Evolutionary conservation across 257 asterid species (phyloP).

Genomic region (Lantana camara): DNA sequence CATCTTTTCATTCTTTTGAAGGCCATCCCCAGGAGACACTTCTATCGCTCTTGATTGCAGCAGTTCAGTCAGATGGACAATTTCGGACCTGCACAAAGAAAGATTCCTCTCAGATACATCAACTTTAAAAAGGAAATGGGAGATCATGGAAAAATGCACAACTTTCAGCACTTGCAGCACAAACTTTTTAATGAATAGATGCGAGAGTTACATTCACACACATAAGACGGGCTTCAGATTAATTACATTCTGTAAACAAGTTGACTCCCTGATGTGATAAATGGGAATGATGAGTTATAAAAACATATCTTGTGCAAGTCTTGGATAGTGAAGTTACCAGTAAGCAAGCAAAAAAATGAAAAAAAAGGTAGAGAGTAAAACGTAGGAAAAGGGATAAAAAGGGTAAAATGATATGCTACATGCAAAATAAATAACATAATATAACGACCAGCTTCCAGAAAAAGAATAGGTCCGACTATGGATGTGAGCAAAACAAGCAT

Average conservation of each 20-base stretch:
- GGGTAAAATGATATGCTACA: neutral
- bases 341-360: neutral
- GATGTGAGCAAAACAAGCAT: constrained; percentile 3
- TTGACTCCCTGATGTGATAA: constrained; percentile 1
- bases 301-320: neutral
- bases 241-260: neutral
- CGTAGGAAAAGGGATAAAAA: neutral
- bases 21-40: constrained; percentile 32
- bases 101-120: neutral
- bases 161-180: neutral
- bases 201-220: neutral
- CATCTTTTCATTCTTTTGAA: constrained; percentile 32
- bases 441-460: neutral
- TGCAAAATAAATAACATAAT: neutral
- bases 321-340: neutral
- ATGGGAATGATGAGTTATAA: neutral
- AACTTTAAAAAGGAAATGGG: neutral
- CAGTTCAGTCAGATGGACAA: constrained; percentile 66
- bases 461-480: constrained; percentile 3
- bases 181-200: neutral
- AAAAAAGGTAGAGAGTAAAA: neutral
- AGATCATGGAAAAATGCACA: neutral
- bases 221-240: neutral
- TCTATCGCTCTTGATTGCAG: constrained; percentile 70
- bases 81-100: constrained; percentile 66